Evolutionary conservation across 768 basidiomycete species (phyloP).

Genomic region (Boletus edulis): DNA sequence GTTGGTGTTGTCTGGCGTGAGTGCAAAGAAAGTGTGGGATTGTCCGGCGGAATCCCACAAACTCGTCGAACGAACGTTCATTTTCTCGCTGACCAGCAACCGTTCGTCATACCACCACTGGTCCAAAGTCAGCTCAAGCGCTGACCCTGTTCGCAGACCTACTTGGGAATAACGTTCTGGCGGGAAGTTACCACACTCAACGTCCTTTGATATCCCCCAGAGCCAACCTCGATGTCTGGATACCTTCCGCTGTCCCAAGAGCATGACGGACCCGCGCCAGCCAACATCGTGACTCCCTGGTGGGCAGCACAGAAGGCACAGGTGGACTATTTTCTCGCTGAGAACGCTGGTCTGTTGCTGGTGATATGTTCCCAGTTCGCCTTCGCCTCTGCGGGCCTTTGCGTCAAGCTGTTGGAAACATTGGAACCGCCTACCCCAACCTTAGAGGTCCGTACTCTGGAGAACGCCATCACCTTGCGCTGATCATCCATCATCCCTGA

Average conservation of each 20-base stretch:
- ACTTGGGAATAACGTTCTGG: too few relatives aligned
- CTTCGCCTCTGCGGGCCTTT: conserved; percentile 53
- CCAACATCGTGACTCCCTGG: neutral
- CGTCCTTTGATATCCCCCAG: too few relatives aligned
- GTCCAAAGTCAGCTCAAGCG: too few relatives aligned
- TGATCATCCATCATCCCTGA: neutral
- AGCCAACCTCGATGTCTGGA: neutral
- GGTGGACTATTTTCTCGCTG: conserved; percentile 12
- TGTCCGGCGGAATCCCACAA: too few relatives aligned
- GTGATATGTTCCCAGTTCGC: conserved; percentile 57
- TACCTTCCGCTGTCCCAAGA: neutral
- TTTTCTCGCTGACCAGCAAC: too few relatives aligned
- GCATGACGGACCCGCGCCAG: neutral
- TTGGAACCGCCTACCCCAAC: conserved; percentile 58
- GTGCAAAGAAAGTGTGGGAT: too few relatives aligned
- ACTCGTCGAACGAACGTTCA: too few relatives aligned
- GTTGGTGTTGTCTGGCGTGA: too few relatives aligned
- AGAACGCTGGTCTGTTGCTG: conserved; percentile 59
- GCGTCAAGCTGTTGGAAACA: conserved; percentile 60
- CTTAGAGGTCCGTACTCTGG: conserved; percentile 43
- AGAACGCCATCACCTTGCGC: neutral
- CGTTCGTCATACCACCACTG: too few relatives aligned
- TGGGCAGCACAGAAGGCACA: neutral
- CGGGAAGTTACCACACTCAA: too few relatives aligned
- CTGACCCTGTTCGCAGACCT: too few relatives aligned